These are phyloP conservation scores for Diaporthe helianthi DNA, from an alignment of 2,329 filamentous ascomycete genomes.

Conservation along the genomic window DNA sequence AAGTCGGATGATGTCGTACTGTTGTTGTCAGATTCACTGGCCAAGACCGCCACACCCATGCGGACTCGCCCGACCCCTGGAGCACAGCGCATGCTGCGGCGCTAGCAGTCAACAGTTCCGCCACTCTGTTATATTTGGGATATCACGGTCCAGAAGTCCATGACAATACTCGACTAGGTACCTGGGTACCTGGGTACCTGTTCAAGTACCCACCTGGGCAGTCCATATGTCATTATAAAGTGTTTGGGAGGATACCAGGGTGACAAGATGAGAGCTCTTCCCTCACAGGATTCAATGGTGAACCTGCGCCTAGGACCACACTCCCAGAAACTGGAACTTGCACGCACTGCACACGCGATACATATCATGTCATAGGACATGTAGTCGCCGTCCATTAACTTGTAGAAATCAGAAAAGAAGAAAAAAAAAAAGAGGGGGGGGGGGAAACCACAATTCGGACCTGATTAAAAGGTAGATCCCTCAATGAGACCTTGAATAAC, in stretches of 20 bases:
- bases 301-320: not conserved
- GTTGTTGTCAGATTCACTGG: slow-evolving; percentile 27
- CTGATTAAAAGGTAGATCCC: not conserved
- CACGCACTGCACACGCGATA: too few species aligned
- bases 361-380: too few species aligned
- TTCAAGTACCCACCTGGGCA: too few species aligned
- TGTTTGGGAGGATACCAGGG: not conserved
- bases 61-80: slow-evolving; percentile 25
- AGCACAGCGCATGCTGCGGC: slow-evolving; percentile 13
- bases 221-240: not conserved
- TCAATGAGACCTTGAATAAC: not conserved
- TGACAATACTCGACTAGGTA: not conserved
- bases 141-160: not conserved
- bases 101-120: slow-evolving; percentile 19
- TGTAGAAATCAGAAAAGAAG: not conserved
- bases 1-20: slow-evolving; percentile 31
- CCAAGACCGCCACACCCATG: slow-evolving; percentile 5
- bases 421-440: too few species aligned
- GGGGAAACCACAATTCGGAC: not conserved
- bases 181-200: too few species aligned
- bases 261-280: not conserved
- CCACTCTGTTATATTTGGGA: slow-evolving; percentile 13
- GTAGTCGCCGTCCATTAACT: not conserved
- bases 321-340: too few species aligned
- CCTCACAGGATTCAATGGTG: not conserved